phyloP scores from a whole-genome alignment of 2,329 filamentous ascomycete species.

The Biscogniauxia mediterranea region DNA sequence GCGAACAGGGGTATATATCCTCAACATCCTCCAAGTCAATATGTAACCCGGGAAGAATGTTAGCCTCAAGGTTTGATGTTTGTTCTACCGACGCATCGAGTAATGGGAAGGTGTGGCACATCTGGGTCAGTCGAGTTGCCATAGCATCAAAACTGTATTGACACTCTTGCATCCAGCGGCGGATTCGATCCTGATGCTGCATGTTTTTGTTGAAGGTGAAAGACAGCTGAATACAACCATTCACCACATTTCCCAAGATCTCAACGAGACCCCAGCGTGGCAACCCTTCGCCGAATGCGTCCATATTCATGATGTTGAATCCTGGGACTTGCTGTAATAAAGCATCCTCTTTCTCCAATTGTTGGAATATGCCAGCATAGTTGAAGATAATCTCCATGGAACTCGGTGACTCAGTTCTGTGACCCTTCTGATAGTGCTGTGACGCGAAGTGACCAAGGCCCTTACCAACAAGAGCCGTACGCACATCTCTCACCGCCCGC shows the following conservation, averaged over 20 bases:
- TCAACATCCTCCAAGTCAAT: background rate
- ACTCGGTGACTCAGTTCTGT: conserved; percentile 20
- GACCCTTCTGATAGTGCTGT: conserved; percentile 30
- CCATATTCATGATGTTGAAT: background rate
- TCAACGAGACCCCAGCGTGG: conserved; percentile 6
- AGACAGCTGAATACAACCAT: conserved; percentile 8
- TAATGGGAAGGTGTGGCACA: background rate
- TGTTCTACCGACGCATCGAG: background rate
- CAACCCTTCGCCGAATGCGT: conserved; percentile 8
- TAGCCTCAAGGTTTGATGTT: background rate
- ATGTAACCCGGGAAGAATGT: background rate
- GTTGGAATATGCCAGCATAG: conserved; percentile 16
- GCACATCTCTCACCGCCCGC: conserved; percentile 2
- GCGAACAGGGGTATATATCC: conserved; percentile 15
- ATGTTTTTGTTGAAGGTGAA: conserved; percentile 7
- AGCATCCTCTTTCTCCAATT: conserved; percentile 11
- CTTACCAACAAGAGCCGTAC: conserved; percentile 30
- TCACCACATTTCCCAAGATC: conserved; percentile 4
- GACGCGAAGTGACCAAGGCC: conserved; percentile 38
- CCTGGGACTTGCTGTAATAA: conserved; percentile 4
- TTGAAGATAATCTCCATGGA: conserved; percentile 35
- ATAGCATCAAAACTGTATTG: background rate
- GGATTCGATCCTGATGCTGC: conserved; percentile 4
- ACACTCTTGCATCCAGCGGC: conserved; percentile 4
- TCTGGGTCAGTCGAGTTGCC: background rate